Evolutionary conservation across 2,329 filamentous ascomycete species (phyloP).

Genomic region (Fusarium oligoseptatum): DNA sequence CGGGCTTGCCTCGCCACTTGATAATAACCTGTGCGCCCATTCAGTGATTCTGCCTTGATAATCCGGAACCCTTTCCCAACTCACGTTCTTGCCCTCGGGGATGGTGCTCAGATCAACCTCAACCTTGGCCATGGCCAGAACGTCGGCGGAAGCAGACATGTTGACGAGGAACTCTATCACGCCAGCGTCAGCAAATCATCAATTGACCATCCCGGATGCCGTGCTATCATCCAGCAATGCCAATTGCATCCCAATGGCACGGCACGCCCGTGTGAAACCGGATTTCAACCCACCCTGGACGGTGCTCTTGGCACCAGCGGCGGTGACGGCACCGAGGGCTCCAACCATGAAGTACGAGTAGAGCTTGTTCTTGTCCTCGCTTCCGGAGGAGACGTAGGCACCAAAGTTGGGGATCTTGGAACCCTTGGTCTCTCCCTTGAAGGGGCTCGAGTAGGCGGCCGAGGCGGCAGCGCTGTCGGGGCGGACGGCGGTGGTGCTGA

Average conservation of each 20-base stretch:
- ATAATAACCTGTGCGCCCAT: conserved; percentile 81
- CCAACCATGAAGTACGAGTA: conserved; percentile 99
- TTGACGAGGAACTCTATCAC: conserved; percentile 95
- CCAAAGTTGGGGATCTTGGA: conserved; percentile 89
- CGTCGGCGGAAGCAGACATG: conserved; percentile 99
- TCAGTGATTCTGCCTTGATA: conserved; percentile 10
- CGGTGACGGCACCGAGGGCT: conserved; percentile 90
- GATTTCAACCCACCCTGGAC: conserved; percentile 83
- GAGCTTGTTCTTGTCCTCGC: conserved; percentile 81
- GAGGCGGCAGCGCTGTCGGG: conserved; percentile 62
- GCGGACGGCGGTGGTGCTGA: conserved; percentile 68
- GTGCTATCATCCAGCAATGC: conserved; percentile 17
- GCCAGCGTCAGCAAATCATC: conserved; percentile 46
- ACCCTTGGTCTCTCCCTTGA: conserved; percentile 69
- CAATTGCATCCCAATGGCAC: conserved; percentile 51
- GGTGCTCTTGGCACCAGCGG: conserved; percentile 96
- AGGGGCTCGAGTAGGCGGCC: conserved; percentile 71
- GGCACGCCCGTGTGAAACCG: conserved; percentile 7
- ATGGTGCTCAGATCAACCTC: conserved; percentile 94
- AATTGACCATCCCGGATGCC: conserved; percentile 37
- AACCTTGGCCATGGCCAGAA: conserved; percentile 99
- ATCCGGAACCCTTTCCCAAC: conserved; percentile 52
- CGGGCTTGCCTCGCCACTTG: conserved; percentile 99
- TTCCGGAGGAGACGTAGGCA: conserved; percentile 82
- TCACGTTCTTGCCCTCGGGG: conserved; percentile 99